These are phyloP conservation scores for Blastocystis sp. DNA, from an alignment of 352 stramenopile genomes.

Conservation along the genomic window DNA sequence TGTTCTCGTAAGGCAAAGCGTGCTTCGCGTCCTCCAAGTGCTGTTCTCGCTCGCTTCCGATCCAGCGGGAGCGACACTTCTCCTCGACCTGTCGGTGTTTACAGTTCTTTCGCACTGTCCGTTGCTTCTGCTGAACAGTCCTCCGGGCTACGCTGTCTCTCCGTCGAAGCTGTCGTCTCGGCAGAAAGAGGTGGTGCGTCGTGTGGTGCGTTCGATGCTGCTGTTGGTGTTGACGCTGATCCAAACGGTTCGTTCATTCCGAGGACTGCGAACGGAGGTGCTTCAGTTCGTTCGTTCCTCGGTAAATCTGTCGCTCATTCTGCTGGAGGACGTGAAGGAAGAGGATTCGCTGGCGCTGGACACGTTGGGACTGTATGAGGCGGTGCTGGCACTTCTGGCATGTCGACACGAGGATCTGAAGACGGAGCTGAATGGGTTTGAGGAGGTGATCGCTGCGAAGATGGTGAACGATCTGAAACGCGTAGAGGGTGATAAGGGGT, in stretches of 20 bases:
- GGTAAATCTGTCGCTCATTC: conserved; percentile 18
- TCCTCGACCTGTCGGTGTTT: conserved; percentile 9
- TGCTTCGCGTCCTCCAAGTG: not conserved
- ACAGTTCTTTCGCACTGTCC: not conserved
- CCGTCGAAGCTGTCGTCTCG: not conserved
- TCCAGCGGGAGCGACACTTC: not conserved
- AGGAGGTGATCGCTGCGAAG: conserved; percentile 12
- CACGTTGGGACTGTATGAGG: conserved; percentile 7
- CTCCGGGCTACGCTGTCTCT: not conserved
- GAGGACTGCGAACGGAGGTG: not conserved
- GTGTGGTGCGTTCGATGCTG: not conserved
- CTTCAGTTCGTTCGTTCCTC: conserved; percentile 12
- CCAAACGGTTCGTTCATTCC: conserved; percentile 9
- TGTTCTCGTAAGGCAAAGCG: not conserved
- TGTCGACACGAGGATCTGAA: not conserved
- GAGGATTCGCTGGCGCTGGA: not conserved
- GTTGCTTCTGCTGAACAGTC: not conserved
- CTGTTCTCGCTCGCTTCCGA: not conserved
- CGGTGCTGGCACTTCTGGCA: not conserved
- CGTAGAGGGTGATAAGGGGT: not conserved
- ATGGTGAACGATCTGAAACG: conserved; percentile 10
- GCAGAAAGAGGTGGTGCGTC: not conserved
- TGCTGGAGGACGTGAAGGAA: conserved; percentile 19
- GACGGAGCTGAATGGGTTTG: conserved; percentile 20
- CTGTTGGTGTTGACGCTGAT: conserved; percentile 4